Conservation (phyloP, 2,329 filamentous ascomycete species). For the Aspergillus fructus region DNA sequence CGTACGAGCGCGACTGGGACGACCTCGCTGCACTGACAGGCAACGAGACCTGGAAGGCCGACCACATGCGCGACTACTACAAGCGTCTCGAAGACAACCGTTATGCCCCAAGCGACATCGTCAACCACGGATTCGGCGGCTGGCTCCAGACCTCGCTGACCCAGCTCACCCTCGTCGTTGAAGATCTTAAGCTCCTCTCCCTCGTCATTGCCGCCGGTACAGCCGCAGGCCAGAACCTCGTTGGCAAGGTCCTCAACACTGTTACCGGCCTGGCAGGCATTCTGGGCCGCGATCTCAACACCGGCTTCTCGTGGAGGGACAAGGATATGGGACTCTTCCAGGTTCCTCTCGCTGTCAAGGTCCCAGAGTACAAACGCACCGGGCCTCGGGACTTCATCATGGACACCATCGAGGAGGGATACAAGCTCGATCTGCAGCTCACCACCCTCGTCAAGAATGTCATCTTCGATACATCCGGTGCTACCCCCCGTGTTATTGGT, state of each 20-base stretch:
- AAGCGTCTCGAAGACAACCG: slow-evolving; percentile 54
- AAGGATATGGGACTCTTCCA: slow-evolving; percentile 54
- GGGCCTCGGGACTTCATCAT: slow-evolving; percentile 45
- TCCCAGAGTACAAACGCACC: slow-evolving; percentile 23
- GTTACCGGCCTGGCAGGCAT: slow-evolving; percentile 45
- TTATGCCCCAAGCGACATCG: slow-evolving; percentile 44
- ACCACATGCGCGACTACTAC: slow-evolving; percentile 60
- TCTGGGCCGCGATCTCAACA: slow-evolving; percentile 49
- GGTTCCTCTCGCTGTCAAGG: slow-evolving; percentile 52
- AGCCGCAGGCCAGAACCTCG: slow-evolving; percentile 48
- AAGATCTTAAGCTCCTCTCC: slow-evolving; percentile 56
- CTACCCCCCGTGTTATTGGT: slow-evolving; percentile 45
- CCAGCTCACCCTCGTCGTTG: slow-evolving; percentile 50
- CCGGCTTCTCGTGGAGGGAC: slow-evolving; percentile 49
- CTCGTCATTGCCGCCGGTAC: slow-evolving; percentile 53
- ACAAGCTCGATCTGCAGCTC: slow-evolving; percentile 56
- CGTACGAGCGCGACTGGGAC: slow-evolving; percentile 60
- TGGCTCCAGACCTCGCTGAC: slow-evolving; percentile 27
- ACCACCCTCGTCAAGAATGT: slow-evolving; percentile 50
- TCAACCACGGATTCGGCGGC: slow-evolving; percentile 47
- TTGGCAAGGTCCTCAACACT: slow-evolving; percentile 46
- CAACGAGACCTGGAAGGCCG: slow-evolving; percentile 57
- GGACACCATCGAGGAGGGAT: slow-evolving; percentile 37
- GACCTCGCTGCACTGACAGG: slow-evolving; percentile 59
- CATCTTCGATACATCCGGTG: slow-evolving; percentile 39